phyloP scores from a whole-genome alignment of 75 land plant species.

The Sequoiadendron giganteum region DNA sequence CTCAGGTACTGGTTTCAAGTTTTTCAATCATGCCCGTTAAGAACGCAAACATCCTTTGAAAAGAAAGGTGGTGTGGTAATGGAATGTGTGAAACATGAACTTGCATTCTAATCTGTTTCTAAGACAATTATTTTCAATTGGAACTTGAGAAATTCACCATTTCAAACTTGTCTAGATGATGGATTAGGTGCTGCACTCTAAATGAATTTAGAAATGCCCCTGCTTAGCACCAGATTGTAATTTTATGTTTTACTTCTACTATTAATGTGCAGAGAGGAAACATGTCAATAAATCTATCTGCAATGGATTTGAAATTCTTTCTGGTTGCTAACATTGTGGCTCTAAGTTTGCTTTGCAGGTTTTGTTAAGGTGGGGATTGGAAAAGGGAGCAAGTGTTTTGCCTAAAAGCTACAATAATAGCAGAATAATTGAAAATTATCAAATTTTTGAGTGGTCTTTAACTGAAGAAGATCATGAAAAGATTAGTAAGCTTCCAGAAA shows the following conservation, averaged over 20 bases:
- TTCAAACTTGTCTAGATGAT: not conserved
- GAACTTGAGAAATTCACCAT: not conserved
- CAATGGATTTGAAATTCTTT: not conserved
- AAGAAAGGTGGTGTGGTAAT: not conserved
- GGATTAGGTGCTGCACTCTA: not conserved
- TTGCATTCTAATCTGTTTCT: not conserved
- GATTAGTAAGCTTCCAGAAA: slow-evolving; percentile 29
- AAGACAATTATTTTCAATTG: not conserved
- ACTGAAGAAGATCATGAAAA: slow-evolving; percentile 27
- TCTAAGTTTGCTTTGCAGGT: slow-evolving; percentile 26
- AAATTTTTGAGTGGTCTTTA: slow-evolving; percentile 40
- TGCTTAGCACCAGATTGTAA: not conserved
- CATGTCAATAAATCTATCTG: not conserved
- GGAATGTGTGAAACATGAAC: not conserved
- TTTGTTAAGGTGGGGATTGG: slow-evolving; percentile 42
- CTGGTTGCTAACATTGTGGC: not conserved
- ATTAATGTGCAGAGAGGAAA: too few relatives aligned
- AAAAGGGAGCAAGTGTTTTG: slow-evolving; percentile 38
- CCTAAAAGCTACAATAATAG: slow-evolving; percentile 50
- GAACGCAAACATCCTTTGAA: not conserved
- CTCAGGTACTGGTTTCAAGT: slow-evolving; percentile 32
- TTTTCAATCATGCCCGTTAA: not conserved
- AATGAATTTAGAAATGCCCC: not conserved
- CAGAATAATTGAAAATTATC: slow-evolving; percentile 41
- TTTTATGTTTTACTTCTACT: not conserved